Conservation (phyloP, 2,329 filamentous ascomycete genomes). For the Plenodomus biglobosus region DNA sequence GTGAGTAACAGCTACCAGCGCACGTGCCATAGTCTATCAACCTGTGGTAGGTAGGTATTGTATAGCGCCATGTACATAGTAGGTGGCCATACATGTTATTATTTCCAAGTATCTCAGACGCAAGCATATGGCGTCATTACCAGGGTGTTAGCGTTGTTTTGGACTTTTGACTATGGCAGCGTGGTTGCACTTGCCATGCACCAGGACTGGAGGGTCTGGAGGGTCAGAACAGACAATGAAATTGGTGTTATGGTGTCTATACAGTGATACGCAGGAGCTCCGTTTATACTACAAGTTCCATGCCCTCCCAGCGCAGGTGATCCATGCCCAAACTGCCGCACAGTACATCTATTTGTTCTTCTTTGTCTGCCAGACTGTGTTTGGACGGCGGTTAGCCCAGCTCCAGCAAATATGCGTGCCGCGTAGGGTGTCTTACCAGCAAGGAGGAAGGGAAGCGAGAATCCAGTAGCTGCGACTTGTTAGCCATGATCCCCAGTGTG, state of each 20-base stretch:
- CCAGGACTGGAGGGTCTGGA: no score
- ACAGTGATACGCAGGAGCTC: slow-evolving; percentile 32
- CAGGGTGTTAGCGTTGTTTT: no score
- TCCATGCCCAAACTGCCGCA: slow-evolving; percentile 12
- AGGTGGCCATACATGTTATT: no score
- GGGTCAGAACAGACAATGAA: slow-evolving; percentile 31
- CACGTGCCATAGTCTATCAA: no score
- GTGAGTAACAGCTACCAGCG: no score
- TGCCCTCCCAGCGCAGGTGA: slow-evolving; percentile 18
- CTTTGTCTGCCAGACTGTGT: slow-evolving; percentile 66
- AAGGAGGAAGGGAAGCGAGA: slow-evolving; percentile 62
- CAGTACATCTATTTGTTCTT: slow-evolving; percentile 55
- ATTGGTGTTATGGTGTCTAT: slow-evolving; percentile 42
- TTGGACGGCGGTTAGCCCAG: slow-evolving; percentile 19
- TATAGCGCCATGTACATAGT: no score
- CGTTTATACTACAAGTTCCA: slow-evolving; percentile 38
- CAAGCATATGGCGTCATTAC: not conserved
- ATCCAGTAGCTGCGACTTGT: slow-evolving; percentile 56
- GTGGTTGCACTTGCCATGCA: no score
- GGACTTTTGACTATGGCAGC: no score
- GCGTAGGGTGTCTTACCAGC: slow-evolving; percentile 55
- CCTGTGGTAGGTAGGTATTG: no score
- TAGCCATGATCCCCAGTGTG: slow-evolving; percentile 35
- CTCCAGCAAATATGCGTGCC: not conserved
- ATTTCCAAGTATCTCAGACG: not conserved